Conservation (phyloP, 1,284 basidiomycete genomes). For the Marasmius oreades region DNA sequence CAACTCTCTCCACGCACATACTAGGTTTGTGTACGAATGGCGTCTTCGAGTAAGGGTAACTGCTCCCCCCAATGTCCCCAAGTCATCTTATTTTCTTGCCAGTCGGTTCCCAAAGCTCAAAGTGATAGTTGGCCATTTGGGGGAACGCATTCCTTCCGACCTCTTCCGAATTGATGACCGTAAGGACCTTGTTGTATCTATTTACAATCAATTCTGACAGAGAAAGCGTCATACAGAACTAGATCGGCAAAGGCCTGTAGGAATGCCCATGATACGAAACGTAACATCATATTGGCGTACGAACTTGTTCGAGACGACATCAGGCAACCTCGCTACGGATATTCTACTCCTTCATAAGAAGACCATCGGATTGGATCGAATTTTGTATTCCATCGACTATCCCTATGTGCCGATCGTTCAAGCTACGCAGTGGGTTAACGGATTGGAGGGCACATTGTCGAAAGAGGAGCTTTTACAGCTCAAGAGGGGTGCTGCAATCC, state of each 20-base stretch:
- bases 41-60: constrained; percentile 31
- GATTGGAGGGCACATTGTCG: constrained; percentile 20
- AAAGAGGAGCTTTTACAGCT: constrained; percentile 20
- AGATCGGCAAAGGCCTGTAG: constrained; percentile 16
- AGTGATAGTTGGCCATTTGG: constrained; percentile 40
- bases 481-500: constrained; percentile 25
- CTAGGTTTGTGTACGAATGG: constrained; percentile 38
- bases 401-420: constrained; percentile 29
- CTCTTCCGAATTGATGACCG: constrained; percentile 36
- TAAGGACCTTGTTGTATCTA: constrained; percentile 17
- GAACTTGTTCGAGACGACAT: constrained; percentile 41
- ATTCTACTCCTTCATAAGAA: constrained; percentile 36
- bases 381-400: constrained; percentile 42
- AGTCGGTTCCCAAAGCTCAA: constrained; percentile 39
- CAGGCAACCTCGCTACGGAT: constrained; percentile 39
- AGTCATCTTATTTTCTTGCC: background rate
- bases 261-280: constrained; percentile 39
- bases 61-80: background rate
- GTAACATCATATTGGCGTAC: constrained; percentile 36
- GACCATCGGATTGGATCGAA: constrained; percentile 37
- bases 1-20: constrained; percentile 36
- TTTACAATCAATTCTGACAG: background rate
- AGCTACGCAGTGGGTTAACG: constrained; percentile 27
- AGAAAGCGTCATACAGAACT: constrained; percentile 6
- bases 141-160: constrained; percentile 43